phyloP scores from a whole-genome alignment of 805 yeast species.

The Suhomyces canberraensis region DNA sequence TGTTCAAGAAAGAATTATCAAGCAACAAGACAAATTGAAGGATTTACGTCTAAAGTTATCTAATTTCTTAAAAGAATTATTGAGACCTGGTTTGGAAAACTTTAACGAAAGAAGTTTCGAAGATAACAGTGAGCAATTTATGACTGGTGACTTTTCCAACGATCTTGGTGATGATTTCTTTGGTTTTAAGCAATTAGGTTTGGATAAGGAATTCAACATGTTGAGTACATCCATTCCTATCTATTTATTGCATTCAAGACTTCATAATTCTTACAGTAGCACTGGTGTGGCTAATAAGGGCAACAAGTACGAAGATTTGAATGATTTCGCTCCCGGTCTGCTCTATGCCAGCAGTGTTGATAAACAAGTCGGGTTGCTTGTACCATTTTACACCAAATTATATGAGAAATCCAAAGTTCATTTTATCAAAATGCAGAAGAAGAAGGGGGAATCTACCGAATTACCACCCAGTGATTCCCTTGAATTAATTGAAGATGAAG shows the following conservation, averaged over 20 bases:
- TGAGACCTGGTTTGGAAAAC: constrained; percentile 77
- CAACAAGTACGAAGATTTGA: constrained; percentile 63
- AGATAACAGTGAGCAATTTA: constrained; percentile 90
- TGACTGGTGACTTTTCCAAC: constrained; percentile 91
- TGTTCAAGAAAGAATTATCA: constrained; percentile 65
- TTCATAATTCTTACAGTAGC: constrained; percentile 53
- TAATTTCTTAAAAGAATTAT: constrained; percentile 67
- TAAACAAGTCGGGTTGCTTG: constrained; percentile 54
- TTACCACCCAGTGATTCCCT: constrained; percentile 42
- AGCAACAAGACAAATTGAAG: constrained; percentile 64
- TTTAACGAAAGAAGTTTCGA: constrained; percentile 73
- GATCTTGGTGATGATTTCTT: constrained; percentile 97
- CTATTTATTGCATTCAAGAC: constrained; percentile 75
- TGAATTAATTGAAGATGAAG: constrained; percentile 70
- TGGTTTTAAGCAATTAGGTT: constrained; percentile 91
- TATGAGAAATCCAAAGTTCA: constrained; percentile 44
- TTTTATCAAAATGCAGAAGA: constrained; percentile 37
- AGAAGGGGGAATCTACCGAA: constrained; percentile 37
- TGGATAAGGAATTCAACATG: constrained; percentile 87
- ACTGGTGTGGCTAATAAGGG: constrained; percentile 46
- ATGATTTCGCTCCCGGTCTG: constrained; percentile 50
- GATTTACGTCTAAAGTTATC: constrained; percentile 70
- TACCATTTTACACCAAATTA: constrained; percentile 46
- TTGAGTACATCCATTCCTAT: constrained; percentile 84
- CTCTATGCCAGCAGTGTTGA: constrained; percentile 52